Evolutionary conservation across 2,329 filamentous ascomycete species (phyloP).

Genomic region (Neofusicoccum cordaticola): DNA sequence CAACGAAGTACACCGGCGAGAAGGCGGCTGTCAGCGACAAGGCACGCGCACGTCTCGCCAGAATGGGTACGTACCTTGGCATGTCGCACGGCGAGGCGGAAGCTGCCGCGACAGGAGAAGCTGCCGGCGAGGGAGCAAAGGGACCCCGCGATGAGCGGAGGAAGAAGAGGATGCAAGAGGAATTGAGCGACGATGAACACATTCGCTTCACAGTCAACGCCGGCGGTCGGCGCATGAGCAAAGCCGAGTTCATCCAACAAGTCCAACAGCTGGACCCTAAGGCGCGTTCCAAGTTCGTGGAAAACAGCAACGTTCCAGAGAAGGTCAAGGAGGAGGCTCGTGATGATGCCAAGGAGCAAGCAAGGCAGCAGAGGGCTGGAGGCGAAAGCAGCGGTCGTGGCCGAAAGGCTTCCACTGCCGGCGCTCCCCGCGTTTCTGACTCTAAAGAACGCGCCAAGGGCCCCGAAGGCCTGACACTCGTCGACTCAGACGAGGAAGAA

Average conservation of each 20-base stretch:
- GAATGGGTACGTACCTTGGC: conserved; percentile 56
- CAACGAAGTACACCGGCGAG: conserved; percentile 37
- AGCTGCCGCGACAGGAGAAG: not conserved
- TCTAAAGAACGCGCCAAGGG: conserved; percentile 24
- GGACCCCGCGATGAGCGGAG: conserved; percentile 18
- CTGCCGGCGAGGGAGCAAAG: conserved; percentile 17
- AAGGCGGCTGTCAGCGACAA: conserved; percentile 32
- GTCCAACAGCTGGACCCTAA: conserved; percentile 70
- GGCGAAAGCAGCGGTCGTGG: not conserved
- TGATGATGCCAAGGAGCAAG: conserved; percentile 38
- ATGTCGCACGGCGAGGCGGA: conserved; percentile 22
- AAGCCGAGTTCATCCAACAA: conserved; percentile 74
- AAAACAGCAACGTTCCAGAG: conserved; percentile 48
- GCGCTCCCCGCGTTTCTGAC: not conserved
- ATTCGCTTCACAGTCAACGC: conserved; percentile 75
- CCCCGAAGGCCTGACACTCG: conserved; percentile 41
- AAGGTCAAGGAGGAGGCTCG: conserved; percentile 47
- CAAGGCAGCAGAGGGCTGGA: conserved; percentile 22
- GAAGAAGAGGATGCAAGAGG: conserved; percentile 36
- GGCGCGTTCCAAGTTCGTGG: conserved; percentile 53
- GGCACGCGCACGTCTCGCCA: conserved; percentile 45
- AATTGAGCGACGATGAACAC: conserved; percentile 65
- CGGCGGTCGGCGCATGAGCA: conserved; percentile 72
- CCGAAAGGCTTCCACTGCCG: not conserved
- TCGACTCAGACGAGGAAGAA: conserved; percentile 45